Conservation (phyloP, 768 basidiomycete species). For the Leccinum incarnatum region DNA sequence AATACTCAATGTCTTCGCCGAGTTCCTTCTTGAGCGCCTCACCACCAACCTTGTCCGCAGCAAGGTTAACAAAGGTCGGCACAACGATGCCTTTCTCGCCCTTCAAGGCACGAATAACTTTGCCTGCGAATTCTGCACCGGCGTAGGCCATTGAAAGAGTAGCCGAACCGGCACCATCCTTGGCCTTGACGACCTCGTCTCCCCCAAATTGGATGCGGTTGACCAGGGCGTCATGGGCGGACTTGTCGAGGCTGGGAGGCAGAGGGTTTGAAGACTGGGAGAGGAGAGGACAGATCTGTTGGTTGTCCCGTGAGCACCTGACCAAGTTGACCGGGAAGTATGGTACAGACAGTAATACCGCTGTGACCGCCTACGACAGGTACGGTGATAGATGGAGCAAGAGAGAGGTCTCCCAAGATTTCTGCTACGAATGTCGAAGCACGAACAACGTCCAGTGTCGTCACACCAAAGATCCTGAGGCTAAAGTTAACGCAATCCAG, state of each 20-base stretch:
- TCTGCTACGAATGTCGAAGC: constrained; percentile 95
- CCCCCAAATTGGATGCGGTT: constrained; percentile 94
- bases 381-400: constrained; percentile 62
- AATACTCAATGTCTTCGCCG: constrained; percentile 75
- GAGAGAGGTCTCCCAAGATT: constrained; percentile 59
- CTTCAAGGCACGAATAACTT: constrained; percentile 78
- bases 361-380: constrained; percentile 96
- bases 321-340: not conserved
- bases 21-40: constrained; percentile 78
- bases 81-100: constrained; percentile 86
- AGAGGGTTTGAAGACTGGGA: constrained; percentile 85
- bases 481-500: not conserved
- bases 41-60: constrained; percentile 67
- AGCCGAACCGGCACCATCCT: constrained; percentile 87
- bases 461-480: constrained; percentile 90
- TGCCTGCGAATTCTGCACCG: constrained; percentile 83
- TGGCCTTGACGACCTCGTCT: constrained; percentile 98
- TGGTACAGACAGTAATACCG: constrained; percentile 70
- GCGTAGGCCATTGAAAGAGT: constrained; percentile 98
- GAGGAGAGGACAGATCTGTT: constrained; percentile 86
- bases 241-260: constrained; percentile 50
- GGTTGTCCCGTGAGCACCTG: constrained; percentile 7
- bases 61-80: constrained; percentile 81
- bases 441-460: constrained; percentile 96
- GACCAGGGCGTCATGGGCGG: constrained; percentile 57